A percentile compares a stretch with the other conserved stretches of the same genome.
These are phyloP conservation scores for Apiotrichum veenhuisii DNA, from an alignment of 1,284 basidiomycete genomes.

Conservation along the genomic window DNA sequence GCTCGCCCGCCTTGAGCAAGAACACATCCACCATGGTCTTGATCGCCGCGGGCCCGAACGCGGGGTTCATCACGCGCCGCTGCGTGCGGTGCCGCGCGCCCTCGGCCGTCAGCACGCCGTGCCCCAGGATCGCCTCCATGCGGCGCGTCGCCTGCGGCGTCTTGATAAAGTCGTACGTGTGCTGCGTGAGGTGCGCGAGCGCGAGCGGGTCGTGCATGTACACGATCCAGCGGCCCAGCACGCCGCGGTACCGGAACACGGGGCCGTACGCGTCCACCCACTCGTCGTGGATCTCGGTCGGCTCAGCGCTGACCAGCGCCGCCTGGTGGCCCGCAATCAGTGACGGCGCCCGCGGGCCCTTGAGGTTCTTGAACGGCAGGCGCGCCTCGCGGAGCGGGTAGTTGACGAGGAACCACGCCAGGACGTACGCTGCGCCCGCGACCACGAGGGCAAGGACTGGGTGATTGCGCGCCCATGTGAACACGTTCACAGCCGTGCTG, in stretches of 20 bases:
- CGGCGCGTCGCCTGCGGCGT: constrained; percentile 59
- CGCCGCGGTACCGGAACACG: constrained; percentile 18
- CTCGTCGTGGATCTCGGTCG: constrained; percentile 14
- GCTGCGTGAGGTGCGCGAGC: constrained; percentile 59
- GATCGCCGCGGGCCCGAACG: constrained; percentile 46
- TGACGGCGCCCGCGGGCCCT: not conserved
- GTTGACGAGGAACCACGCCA: not conserved
- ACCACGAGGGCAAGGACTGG: not conserved
- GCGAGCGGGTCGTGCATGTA: constrained; percentile 61
- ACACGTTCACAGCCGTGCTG: not conserved
- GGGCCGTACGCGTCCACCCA: constrained; percentile 27
- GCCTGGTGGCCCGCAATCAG: not conserved
- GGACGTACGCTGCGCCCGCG: not conserved
- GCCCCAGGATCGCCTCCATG: constrained; percentile 50
- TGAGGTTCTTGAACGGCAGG: not conserved
- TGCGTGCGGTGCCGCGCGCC: constrained; percentile 56
- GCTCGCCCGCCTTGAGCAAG: constrained; percentile 60
- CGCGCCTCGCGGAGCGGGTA: not conserved
- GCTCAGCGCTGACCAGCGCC: not conserved
- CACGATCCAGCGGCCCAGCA: constrained; percentile 47
- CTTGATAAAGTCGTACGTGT: constrained; percentile 63
- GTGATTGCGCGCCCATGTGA: not conserved
- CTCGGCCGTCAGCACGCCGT: constrained; percentile 44
- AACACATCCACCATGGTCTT: constrained; percentile 58
- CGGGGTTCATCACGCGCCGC: constrained; percentile 52